phyloP scores from a whole-genome alignment of 768 basidiomycete genomes.

The Boletus sensibilis region DNA sequence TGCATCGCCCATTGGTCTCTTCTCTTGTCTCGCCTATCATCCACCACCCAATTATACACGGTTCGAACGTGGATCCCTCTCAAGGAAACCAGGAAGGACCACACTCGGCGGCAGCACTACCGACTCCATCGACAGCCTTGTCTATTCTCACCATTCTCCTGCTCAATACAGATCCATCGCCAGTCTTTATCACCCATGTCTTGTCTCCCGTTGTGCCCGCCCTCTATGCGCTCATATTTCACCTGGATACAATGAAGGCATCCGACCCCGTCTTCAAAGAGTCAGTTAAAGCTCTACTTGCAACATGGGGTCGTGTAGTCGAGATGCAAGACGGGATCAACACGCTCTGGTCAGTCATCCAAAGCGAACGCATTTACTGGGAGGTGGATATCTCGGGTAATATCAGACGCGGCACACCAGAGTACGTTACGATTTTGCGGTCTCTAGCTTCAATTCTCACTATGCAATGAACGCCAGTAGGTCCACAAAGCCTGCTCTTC shows the following conservation, averaged over 20 bases:
- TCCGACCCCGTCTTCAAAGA: slow-evolving; percentile 66
- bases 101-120: background rate
- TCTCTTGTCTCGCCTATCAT: slow-evolving; percentile 46
- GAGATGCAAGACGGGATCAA: slow-evolving; percentile 49
- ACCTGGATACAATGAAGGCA: slow-evolving; percentile 53
- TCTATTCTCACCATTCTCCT: slow-evolving; percentile 54
- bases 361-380: slow-evolving; percentile 53
- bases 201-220: slow-evolving; percentile 67
- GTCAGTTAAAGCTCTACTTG: slow-evolving; percentile 56
- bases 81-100: background rate
- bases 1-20: slow-evolving; percentile 17
- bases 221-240: slow-evolving; percentile 61
- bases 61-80: background rate
- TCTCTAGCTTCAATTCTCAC: background rate
- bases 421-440: slow-evolving; percentile 38
- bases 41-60: slow-evolving; percentile 49
- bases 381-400: slow-evolving; percentile 54
- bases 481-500: slow-evolving; percentile 39
- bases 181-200: slow-evolving; percentile 57
- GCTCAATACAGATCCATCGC: slow-evolving; percentile 78
- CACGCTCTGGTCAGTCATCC: slow-evolving; percentile 60
- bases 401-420: slow-evolving; percentile 36
- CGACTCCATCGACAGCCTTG: slow-evolving; percentile 44
- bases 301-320: slow-evolving; percentile 75
- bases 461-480: slow-evolving; percentile 3